Percentiles rank a stretch among this genome's conserved stretches.
These are phyloP conservation scores for Kwoniella mangroviensis DNA, from an alignment of 768 basidiomycete species.

Conservation along the genomic window DNA sequence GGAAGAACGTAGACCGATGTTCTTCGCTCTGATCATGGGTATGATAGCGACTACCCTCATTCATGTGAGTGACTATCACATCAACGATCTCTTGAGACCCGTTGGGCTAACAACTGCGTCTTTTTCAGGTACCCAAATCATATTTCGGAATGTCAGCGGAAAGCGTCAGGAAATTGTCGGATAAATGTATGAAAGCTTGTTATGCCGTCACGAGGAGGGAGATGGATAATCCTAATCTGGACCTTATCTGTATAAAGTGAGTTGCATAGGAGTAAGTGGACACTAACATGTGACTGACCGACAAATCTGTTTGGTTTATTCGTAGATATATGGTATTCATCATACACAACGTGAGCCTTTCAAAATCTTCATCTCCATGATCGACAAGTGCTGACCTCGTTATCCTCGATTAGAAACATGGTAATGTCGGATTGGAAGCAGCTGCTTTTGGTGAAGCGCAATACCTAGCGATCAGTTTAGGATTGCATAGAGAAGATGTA, in stretches of 20 bases:
- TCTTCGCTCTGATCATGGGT: constrained; percentile 38
- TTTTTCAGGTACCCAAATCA: constrained; percentile 27
- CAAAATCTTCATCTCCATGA: no score
- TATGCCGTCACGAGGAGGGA: constrained; percentile 24
- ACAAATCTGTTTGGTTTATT: not conserved
- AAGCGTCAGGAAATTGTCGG: constrained; percentile 30
- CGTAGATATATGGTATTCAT: constrained; percentile 23
- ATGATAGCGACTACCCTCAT: constrained; percentile 38
- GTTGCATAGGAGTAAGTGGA: not conserved
- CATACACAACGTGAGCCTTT: constrained; percentile 22
- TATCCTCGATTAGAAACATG: constrained; percentile 16
- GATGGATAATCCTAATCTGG: constrained; percentile 26
- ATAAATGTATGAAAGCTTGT: constrained; percentile 35
- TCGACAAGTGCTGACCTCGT: not conserved
- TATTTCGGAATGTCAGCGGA: constrained; percentile 38
- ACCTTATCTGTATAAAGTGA: constrained; percentile 38
- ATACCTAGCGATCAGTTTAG: constrained; percentile 23
- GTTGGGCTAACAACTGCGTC: no score
- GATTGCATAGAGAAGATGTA: constrained; percentile 29
- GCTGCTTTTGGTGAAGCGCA: constrained; percentile 29
- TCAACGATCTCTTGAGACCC: no score
- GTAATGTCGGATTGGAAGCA: constrained; percentile 23
- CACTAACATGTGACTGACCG: not conserved
- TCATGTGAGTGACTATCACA: constrained; percentile 25
- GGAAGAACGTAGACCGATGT: constrained; percentile 34